Evolutionary conservation across 2,329 filamentous ascomycete species (phyloP), one percentile per base, ranked within the genome.

Genomic region (Sphaerostilbella broomeana): DNA sequence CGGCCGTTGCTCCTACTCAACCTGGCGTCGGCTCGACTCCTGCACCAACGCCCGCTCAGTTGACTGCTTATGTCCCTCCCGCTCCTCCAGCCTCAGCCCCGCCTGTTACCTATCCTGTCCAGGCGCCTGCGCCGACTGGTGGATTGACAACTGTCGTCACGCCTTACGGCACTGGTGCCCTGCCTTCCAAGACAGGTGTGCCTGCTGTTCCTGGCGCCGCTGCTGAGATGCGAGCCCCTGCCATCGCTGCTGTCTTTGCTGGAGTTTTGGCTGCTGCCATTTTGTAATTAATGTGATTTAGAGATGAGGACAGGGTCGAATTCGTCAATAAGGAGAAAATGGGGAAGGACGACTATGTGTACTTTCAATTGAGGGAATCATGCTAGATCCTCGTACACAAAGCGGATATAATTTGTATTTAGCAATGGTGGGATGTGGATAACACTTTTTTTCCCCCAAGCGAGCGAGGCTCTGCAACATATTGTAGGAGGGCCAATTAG

Each of bases 201-300:
- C 42, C 46, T 9, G 29, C 44, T 11, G 20, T 48, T 5, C 45
- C 50, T 4, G 45, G 43, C 10, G 51, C 46, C n/a, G 53, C 45
- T 21, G 45, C 44, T 12, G 38, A 24, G 13, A 40, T 45, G 36
- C 35, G 37, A 20, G 27, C 42, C 8, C 28, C 51, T 24, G 40
- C 47, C 22, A 25, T 51, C 30, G 41, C 46, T n/a, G 44, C 46
- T 21, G 15, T 53, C 11, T 32, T 42, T n/a, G 11, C 50, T 20
- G 50, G 42, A 24, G 49, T 40, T n/a, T 18, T 52, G 26, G 45
- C 47, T 32, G 42, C 48, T 22, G 45, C 35, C 41, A 43, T 40
- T 33, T 39, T 51, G 34, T 53, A 51, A 47, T 29, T 27, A 16
- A 44, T 30, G 28, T 40, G 36, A 42, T 38, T 35, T 35, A 16